phyloP scores from a whole-genome alignment of 1,284 basidiomycete species.

The Garcileccinum viscosum region DNA sequence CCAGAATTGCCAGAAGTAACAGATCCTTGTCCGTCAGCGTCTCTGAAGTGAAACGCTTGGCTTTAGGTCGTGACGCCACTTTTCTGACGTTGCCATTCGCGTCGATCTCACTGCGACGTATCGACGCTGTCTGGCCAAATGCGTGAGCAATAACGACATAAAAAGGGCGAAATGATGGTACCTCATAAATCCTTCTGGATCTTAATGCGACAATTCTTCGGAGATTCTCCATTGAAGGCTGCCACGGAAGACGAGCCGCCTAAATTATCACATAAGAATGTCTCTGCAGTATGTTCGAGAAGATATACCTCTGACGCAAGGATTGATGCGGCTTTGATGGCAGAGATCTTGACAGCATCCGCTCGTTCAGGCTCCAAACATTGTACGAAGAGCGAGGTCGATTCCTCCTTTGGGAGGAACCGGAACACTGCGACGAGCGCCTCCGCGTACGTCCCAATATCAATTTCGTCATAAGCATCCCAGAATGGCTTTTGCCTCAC shows the following conservation, averaged over 20 bases:
- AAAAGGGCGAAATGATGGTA: conserved; percentile 36
- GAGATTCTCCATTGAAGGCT: conserved; percentile 56
- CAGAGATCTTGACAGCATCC: conserved; percentile 81
- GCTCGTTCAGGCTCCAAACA: conserved; percentile 79
- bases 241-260: conserved; percentile 64
- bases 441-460: conserved; percentile 81
- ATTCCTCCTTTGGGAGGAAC: conserved; percentile 68
- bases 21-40: conserved; percentile 70
- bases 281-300: conserved; percentile 3
- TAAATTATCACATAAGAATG: conserved; percentile 34
- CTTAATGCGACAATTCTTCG: conserved; percentile 53
- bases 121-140: conserved; percentile 49
- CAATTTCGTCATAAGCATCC: conserved; percentile 73
- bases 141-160: conserved; percentile 13
- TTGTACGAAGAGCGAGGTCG: conserved; percentile 60
- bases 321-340: conserved; percentile 62
- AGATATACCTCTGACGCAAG: conserved; percentile 37
- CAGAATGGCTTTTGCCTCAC: conserved; percentile 68
- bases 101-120: conserved; percentile 63
- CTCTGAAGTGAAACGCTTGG: conserved; percentile 61
- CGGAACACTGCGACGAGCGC: conserved; percentile 76
- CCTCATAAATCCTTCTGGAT: conserved; percentile 62
- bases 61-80: conserved; percentile 61
- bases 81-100: conserved; percentile 60
- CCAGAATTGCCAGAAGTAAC: conserved; percentile 66